A percentile compares a stretch with the other conserved stretches of the same genome.
Conservation (phyloP, 1,284 basidiomycete genomes). For the Cryptococcus floricola region DNA sequence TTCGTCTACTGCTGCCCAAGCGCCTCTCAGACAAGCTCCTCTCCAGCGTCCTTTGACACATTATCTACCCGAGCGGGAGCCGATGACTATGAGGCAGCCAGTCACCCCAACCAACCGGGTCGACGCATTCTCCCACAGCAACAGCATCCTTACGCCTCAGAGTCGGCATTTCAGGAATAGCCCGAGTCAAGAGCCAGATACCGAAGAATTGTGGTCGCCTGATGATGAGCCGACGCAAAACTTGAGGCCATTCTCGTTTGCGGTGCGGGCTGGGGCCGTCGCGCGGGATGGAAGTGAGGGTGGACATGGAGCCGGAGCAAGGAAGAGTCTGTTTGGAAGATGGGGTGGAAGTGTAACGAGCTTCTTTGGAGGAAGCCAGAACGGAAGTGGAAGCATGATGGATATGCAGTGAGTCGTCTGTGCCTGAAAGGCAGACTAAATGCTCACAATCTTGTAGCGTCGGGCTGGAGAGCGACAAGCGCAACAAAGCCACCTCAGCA, state of each 20-base stretch:
- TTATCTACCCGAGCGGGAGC: conserved; percentile 35
- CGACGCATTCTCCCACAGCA: too few species aligned
- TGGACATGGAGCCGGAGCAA: conserved; percentile 13
- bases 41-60: conserved; percentile 35
- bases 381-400: conserved; percentile 77
- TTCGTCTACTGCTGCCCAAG: background rate
- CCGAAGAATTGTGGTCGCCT: conserved; percentile 38
- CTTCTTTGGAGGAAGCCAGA: conserved; percentile 76
- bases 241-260: conserved; percentile 48
- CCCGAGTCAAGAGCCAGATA: conserved; percentile 11
- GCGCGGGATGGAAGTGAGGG: conserved; percentile 26
- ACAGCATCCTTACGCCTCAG: conserved; percentile 30
- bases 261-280: conserved; percentile 41
- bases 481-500: conserved; percentile 29
- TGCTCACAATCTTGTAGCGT: conserved; percentile 24
- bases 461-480: conserved; percentile 45
- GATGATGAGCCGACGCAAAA: conserved; percentile 21
- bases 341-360: conserved; percentile 65
- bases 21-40: conserved; percentile 2
- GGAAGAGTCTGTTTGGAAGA: conserved; percentile 56
- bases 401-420: conserved; percentile 78
- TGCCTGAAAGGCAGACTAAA: background rate
- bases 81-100: conserved; percentile 2
- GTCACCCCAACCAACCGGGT: background rate
- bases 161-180: conserved; percentile 24